Conservation (phyloP, 148 eudicot species). For the Rheum nobile region DNA sequence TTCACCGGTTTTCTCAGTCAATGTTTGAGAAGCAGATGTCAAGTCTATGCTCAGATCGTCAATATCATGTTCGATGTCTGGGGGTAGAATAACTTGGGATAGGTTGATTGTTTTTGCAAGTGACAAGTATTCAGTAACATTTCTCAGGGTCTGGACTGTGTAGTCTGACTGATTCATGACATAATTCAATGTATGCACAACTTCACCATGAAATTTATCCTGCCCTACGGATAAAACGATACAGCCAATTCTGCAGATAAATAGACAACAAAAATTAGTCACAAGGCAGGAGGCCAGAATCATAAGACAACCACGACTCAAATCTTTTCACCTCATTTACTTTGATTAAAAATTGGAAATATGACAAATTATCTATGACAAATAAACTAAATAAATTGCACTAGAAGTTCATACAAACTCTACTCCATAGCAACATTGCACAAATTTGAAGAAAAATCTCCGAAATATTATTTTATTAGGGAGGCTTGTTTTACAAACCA, state of each 20-base stretch:
- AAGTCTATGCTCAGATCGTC: constrained; percentile 24
- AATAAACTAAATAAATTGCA: neutral
- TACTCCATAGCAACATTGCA: neutral
- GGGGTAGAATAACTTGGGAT: constrained; percentile 26
- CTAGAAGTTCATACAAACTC: neutral
- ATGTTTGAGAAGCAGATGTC: constrained; percentile 46
- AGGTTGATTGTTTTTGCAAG: constrained; percentile 51
- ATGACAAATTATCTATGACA: neutral
- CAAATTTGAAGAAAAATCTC: too few species aligned
- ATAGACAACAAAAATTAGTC: neutral
- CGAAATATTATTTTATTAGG: neutral
- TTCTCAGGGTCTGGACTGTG: constrained; percentile 69
- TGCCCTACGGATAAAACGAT: constrained; percentile 77
- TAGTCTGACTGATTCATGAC: constrained; percentile 88
- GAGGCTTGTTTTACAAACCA: neutral
- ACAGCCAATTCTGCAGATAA: constrained; percentile 57
- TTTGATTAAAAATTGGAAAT: neutral
- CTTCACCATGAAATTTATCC: constrained; percentile 56
- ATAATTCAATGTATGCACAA: constrained; percentile 57
- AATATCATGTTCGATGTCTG: constrained; percentile 21
- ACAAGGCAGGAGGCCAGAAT: neutral
- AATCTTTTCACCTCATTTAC: neutral
- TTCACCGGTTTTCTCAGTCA: constrained; percentile 54
- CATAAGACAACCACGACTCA: neutral
- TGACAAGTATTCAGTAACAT: constrained; percentile 68